Base-by-base conservation (phyloP, 2,329 filamentous ascomycete species). In the Macrophomina pseudophaseolina region DNA sequence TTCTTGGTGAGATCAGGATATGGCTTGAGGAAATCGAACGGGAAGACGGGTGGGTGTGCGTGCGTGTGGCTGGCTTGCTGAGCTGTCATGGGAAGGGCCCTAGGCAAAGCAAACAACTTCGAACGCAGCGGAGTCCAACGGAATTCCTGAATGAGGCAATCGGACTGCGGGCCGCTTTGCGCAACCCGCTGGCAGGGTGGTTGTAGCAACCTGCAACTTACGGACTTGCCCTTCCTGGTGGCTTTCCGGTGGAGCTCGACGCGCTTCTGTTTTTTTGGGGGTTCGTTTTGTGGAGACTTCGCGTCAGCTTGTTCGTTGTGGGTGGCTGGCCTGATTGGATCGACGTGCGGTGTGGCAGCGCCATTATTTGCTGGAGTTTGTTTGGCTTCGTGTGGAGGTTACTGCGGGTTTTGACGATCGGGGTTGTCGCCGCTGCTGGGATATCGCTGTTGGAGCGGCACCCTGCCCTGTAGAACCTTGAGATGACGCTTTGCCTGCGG, bases 121-220 rank as follows among this genome's bases (percentile, higher is more conserved):
- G 30, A 62, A 62, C 58, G 44, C 58, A 62, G 58, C 58, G 40
- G 42, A 49, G 5, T 4, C 11, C 11, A 44, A 42, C 42, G 58
- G 38, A 38, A 18, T 62, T 9, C 58, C 40, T 30, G n/a, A 62
- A 62, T 6, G 18, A 16, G 58, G 30, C 4, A 32, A 62, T 48
- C 44, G 42, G 9, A 16, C 23, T 40, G 33, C 33, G 28, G n/a
- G n/a, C 14, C 23, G 40, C 8, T 23, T 11, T 46, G 28, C 28
- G 14, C 18, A n/a, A 4, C 5, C 28, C 11, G 16, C 23, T 23
- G 16, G 42, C 9, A 5, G 11, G 42, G 7, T 44, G 42, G 42
- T 44, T 9, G 42, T 44, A 44, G 9, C 42, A 12, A 38, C 11
- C 7, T 9, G 42, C 7, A 44, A 14, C 51, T 16, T 28, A 33